Percentiles rank a stretch among this genome's conserved stretches.
phyloP scores from a whole-genome alignment of 1,284 basidiomycete genomes.

The Sparassis latifolia region DNA sequence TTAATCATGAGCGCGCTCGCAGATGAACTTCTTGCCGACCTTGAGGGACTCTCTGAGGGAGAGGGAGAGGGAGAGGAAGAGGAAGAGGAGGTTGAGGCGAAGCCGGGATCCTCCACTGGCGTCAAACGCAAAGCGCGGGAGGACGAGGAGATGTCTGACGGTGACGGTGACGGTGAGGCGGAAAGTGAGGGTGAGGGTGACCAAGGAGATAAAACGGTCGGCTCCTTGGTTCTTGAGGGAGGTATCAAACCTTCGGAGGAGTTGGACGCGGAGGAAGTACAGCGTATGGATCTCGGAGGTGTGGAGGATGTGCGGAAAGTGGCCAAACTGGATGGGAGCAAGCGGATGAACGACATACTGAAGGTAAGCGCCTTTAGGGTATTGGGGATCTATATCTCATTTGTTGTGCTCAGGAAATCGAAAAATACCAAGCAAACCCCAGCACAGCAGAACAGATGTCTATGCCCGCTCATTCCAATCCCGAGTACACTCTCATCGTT shows the following conservation, averaged over 20 bases:
- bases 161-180: slow-evolving; percentile 35
- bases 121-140: slow-evolving; percentile 59
- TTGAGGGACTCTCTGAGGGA: slow-evolving; percentile 69
- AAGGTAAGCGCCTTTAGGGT: slow-evolving; percentile 41
- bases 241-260: slow-evolving; percentile 92
- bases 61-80: slow-evolving; percentile 49
- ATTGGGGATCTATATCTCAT: neutral
- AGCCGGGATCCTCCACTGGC: slow-evolving; percentile 29
- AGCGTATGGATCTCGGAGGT: slow-evolving; percentile 81
- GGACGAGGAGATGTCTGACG: slow-evolving; percentile 48
- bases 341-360: slow-evolving; percentile 80
- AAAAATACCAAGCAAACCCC: slow-evolving; percentile 74
- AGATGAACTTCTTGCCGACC: slow-evolving; percentile 84
- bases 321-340: slow-evolving; percentile 84
- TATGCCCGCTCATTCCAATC: slow-evolving; percentile 82
- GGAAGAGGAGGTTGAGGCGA: slow-evolving; percentile 35
- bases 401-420: slow-evolving; percentile 63
- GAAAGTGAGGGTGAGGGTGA: slow-evolving; percentile 35
- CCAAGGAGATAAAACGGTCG: slow-evolving; percentile 36
- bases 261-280: slow-evolving; percentile 87
- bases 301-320: slow-evolving; percentile 84
- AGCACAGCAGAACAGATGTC: slow-evolving; percentile 75
- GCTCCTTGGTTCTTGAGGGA: slow-evolving; percentile 77
- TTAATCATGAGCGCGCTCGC: slow-evolving; percentile 66
- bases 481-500: slow-evolving; percentile 95